A percentile compares a stretch with the other conserved stretches of the same genome.
Evolutionary conservation across 176 grass and related monocot species (phyloP).

Genomic region (Chrysopogon serrulatus): DNA sequence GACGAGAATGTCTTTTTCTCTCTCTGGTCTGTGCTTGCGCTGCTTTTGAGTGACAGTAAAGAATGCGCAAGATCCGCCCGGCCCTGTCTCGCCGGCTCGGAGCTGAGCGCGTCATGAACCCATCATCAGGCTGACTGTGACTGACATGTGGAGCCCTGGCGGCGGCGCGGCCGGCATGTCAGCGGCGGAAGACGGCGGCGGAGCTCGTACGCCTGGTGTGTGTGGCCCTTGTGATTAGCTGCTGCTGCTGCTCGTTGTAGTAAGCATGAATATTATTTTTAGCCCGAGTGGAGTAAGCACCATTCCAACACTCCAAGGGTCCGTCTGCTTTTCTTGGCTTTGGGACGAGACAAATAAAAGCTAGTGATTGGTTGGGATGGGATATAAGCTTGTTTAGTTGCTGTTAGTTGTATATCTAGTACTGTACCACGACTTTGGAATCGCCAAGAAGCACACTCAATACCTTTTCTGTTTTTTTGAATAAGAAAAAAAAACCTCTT

Average conservation of each 20-base stretch:
- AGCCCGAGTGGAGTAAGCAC: conserved; percentile 17
- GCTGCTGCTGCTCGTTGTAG: not conserved
- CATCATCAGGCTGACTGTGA: not conserved
- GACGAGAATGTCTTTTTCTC: not conserved
- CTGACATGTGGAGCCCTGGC: not conserved
- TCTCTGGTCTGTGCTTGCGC: not conserved
- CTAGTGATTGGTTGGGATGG: not conserved
- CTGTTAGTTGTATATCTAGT: not conserved
- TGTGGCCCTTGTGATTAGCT: not conserved
- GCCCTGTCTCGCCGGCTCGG: not conserved
- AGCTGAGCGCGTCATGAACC: not conserved
- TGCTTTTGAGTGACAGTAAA: conserved; percentile 48
- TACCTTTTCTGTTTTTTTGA: too few species aligned
- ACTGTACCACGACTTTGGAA: not conserved
- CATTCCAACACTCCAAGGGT: conserved; percentile 34
- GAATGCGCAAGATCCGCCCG: conserved; percentile 16
- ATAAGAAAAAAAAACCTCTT: too few species aligned
- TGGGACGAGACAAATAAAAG: conserved; percentile 34
- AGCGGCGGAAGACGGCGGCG: not conserved
- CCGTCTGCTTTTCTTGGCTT: conserved; percentile 44
- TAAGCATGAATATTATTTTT: not conserved
- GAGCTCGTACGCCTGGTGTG: too few species aligned
- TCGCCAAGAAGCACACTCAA: not conserved
- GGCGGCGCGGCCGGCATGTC: not conserved
- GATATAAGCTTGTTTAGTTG: not conserved